Evolutionary conservation across 2,329 filamentous ascomycete genomes (phyloP), one percentile per base, ranked within the genome.

Genomic region (Verticillium klebahnii): DNA sequence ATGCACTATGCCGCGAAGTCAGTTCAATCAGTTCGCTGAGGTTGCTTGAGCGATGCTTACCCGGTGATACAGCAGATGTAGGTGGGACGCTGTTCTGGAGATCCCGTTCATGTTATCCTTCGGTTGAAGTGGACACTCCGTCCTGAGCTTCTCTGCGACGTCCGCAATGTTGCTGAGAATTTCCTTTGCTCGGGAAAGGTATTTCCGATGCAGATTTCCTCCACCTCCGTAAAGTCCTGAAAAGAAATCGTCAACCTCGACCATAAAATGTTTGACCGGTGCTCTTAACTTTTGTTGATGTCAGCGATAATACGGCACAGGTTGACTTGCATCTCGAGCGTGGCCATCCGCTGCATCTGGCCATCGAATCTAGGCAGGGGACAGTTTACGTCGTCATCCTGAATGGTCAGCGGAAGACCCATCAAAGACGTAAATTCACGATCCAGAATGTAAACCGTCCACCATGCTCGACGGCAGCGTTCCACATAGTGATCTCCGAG

Each of bases 361-460:
- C 71, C 73, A 0, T 63, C 64, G 17, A 72, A 75, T 2, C 67
- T 66, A 0, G 73, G 73, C 1, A 75, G 66, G 34, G 74, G 72
- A 0, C 79, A 77, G 8, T 78, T 74, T 0, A 86, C 76, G 52
- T 85, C 79, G n/a, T 82, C 77, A 45, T 84, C 81, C 23, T 74
- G 72, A 2, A 85, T 73, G 0, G 79, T 78, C 56, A 79, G 75
- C 0, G 83, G 82, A 0, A 83, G 64, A 0, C 82, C 82, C 78
- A 84, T 82, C 2, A 84, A 64, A 0, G 80, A 81, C 1, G 80
- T 81, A 75, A 84, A 82, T 64, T 84, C 77, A 2, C 82, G 75
- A 60, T 85, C 82, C 1, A 85, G 69, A 1, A 84, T 73, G 50
- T 82, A 84, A 0, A 83, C 74, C 0, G 82, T 84, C 81, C 82